Percentiles rank a stretch among this genome's conserved stretches.
Conservation (phyloP, 1,284 basidiomycete genomes). For the Moniliophthora roreri region DNA sequence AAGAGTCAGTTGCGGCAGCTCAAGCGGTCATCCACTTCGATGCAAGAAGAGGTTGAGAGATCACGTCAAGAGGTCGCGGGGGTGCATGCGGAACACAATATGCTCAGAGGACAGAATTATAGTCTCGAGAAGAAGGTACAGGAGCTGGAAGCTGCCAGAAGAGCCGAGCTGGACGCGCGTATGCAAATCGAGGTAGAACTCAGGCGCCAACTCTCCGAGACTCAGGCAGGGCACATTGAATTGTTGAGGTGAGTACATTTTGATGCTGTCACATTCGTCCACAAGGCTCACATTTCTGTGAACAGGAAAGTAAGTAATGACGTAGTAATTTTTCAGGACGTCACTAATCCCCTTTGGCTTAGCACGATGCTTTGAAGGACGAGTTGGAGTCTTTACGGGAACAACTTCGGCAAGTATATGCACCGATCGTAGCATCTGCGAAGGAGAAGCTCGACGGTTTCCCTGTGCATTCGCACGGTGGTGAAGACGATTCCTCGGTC, state of each 20-base stretch:
- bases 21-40: slow-evolving; percentile 19
- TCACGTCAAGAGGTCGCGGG: slow-evolving; percentile 23
- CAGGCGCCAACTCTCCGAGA: slow-evolving; percentile 10
- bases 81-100: neutral
- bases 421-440: neutral
- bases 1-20: slow-evolving; percentile 31
- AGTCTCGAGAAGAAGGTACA: slow-evolving; percentile 22
- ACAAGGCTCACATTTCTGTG: neutral
- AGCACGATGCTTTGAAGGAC: slow-evolving; percentile 1
- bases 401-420: neutral
- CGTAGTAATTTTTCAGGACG: neutral
- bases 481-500: slow-evolving; percentile 19
- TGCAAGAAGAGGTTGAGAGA: slow-evolving; percentile 20
- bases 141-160: slow-evolving; percentile 26
- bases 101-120: slow-evolving; percentile 6
- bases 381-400: neutral
- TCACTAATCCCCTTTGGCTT: neutral
- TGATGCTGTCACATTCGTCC: neutral
- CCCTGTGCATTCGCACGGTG: no score
- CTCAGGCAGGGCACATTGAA: slow-evolving; percentile 9
- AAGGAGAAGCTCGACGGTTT: neutral
- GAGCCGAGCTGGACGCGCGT: neutral
- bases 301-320: neutral
- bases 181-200: slow-evolving; percentile 9
- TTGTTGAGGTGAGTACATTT: slow-evolving; percentile 6